phyloP scores from a whole-genome alignment of 371 early-diverging fungal genomes.

The Sanchytrium tribonematis region DNA sequence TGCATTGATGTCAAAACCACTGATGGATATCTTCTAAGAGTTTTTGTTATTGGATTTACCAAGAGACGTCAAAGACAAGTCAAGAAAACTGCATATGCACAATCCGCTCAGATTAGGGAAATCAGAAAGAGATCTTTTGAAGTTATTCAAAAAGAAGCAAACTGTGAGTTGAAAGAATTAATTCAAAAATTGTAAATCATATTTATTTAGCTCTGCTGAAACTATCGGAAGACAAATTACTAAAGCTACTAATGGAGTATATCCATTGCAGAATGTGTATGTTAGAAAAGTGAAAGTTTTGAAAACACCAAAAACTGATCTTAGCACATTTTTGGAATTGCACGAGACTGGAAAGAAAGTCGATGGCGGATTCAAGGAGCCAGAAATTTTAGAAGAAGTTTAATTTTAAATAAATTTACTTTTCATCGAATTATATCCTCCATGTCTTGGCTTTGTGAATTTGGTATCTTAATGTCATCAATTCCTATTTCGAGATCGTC shows the following conservation, averaged over 20 bases:
- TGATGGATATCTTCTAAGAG: constrained; percentile 95
- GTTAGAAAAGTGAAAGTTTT: constrained; percentile 98
- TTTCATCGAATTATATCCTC: too few relatives aligned
- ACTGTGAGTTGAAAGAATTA: constrained; percentile 81
- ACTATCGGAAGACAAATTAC: constrained; percentile 80
- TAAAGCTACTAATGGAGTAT: constrained; percentile 87
- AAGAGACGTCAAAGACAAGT: constrained; percentile 76
- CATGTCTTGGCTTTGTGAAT: too few relatives aligned
- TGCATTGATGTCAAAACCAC: constrained; percentile 96
- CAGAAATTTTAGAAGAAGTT: neutral
- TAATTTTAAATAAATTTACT: too few relatives aligned
- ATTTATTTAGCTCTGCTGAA: constrained; percentile 16
- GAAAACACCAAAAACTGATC: constrained; percentile 86
- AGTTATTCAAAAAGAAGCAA: constrained; percentile 66
- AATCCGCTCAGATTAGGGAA: constrained; percentile 78
- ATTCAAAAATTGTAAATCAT: constrained; percentile 65
- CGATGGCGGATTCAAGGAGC: constrained; percentile 2
- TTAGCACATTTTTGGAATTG: constrained; percentile 1
- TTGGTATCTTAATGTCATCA: too few relatives aligned
- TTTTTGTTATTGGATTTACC: constrained; percentile 95
- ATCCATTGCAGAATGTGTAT: constrained; percentile 93
- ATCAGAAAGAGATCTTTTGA: constrained; percentile 99
- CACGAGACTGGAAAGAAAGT: neutral
- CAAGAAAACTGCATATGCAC: constrained; percentile 96
- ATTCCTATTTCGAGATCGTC: too few relatives aligned